These are phyloP conservation scores for Rhodotorula sp. DNA, from an alignment of 1,284 basidiomycete species.

Conservation along the genomic window DNA sequence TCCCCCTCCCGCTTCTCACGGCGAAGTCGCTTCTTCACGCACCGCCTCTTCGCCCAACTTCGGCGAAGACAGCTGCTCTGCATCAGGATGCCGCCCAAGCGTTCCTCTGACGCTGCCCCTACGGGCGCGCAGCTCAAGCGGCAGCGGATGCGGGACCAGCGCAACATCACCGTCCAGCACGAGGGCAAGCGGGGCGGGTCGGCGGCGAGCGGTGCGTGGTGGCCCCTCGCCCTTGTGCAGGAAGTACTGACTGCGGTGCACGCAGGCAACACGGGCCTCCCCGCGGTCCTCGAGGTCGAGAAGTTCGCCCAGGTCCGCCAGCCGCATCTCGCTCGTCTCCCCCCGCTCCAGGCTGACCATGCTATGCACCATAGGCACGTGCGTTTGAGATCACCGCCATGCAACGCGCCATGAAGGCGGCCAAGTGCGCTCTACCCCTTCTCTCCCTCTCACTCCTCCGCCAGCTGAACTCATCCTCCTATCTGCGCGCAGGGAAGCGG, in stretches of 20 bases:
- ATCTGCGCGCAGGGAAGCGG: constrained; percentile 52
- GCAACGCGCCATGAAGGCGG: constrained; percentile 76
- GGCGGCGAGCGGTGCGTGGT: constrained; percentile 10
- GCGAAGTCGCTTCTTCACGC: neutral
- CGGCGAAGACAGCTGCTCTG: too few relatives aligned
- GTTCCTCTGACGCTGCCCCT: constrained; percentile 36
- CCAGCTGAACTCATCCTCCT: neutral
- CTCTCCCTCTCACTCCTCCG: neutral
- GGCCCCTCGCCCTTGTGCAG: too few relatives aligned
- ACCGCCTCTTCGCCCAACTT: neutral
- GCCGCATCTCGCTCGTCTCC: neutral
- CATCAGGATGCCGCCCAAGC: constrained; percentile 24
- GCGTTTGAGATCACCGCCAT: constrained; percentile 85
- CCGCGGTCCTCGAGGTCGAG: constrained; percentile 77
- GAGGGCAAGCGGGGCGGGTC: constrained; percentile 10
- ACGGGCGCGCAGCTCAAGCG: constrained; percentile 54
- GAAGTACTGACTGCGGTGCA: neutral
- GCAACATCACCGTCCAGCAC: constrained; percentile 29
- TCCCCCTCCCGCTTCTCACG: neutral
- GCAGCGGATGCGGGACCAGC: constrained; percentile 32
- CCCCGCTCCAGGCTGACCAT: neutral
- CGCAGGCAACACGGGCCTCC: constrained; percentile 54
- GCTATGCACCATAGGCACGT: constrained; percentile 62
- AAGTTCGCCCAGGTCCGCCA: constrained; percentile 73
- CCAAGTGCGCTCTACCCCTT: constrained; percentile 58